Evolutionary conservation across 352 stramenopile species (phyloP).

Genomic region (Phytophthora idaei): DNA sequence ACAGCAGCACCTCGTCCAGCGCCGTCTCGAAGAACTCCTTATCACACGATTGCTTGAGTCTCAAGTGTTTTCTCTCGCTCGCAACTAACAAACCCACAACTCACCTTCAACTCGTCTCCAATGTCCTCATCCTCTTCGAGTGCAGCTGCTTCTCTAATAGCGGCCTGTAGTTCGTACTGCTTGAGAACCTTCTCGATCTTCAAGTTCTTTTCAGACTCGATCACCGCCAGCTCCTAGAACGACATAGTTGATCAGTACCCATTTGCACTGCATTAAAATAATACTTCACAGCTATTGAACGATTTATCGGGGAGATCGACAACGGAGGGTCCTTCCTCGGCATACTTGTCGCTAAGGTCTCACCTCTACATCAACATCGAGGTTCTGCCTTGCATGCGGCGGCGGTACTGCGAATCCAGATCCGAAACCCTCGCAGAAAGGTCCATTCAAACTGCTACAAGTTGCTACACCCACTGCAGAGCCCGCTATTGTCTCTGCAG

Average conservation of each 20-base stretch:
- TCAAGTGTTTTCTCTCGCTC: background rate
- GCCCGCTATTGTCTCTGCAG: background rate
- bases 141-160: slow-evolving; percentile 15
- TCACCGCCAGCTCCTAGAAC: slow-evolving; percentile 31
- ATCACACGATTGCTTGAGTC: slow-evolving; percentile 4
- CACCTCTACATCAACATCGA: slow-evolving; percentile 53
- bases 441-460: slow-evolving; percentile 78
- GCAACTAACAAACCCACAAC: background rate
- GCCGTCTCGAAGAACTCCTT: slow-evolving; percentile 77
- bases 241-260: background rate
- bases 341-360: slow-evolving; percentile 13
- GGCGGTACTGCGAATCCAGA: slow-evolving; percentile 41
- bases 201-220: slow-evolving; percentile 45
- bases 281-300: background rate
- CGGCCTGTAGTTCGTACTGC: slow-evolving; percentile 61
- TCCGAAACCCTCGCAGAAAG: slow-evolving; percentile 49
- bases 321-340: background rate
- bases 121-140: slow-evolving; percentile 34
- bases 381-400: slow-evolving; percentile 43
- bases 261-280: background rate
- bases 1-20: slow-evolving; percentile 64
- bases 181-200: slow-evolving; percentile 72
- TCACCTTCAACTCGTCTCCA: slow-evolving; percentile 71
- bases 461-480: background rate
- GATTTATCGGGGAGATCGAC: background rate